These are phyloP conservation scores for Saccharomyces cerevisiae DNA, from an alignment of 805 yeast species.

Conservation along the genomic window DNA sequence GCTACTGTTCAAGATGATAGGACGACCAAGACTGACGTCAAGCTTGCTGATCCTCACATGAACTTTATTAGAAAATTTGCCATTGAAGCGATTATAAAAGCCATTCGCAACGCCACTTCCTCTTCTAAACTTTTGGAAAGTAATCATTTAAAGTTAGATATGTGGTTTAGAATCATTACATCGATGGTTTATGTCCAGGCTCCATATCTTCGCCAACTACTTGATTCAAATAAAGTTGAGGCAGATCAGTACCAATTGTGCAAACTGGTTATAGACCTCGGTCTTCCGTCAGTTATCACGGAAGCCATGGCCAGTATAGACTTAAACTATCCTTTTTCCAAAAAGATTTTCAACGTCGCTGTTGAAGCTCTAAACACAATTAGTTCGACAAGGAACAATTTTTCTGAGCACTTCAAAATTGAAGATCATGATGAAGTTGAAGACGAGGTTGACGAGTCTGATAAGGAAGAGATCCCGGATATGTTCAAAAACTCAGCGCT, in stretches of 20 bases:
- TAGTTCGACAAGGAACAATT: slow-evolving; percentile 48
- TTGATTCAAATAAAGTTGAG: slow-evolving; percentile 41
- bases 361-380: slow-evolving; percentile 51
- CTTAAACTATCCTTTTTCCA: slow-evolving; percentile 61
- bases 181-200: slow-evolving; percentile 25
- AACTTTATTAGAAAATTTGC: slow-evolving; percentile 65
- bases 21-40: slow-evolving; percentile 35
- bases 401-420: slow-evolving; percentile 50
- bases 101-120: slow-evolving; percentile 43
- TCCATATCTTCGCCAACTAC: slow-evolving; percentile 33
- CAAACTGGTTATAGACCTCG: slow-evolving; percentile 59
- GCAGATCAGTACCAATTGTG: slow-evolving; percentile 59
- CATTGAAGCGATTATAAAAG: slow-evolving; percentile 57
- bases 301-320: slow-evolving; percentile 58
- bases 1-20: slow-evolving; percentile 47
- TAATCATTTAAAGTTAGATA: slow-evolving; percentile 24
- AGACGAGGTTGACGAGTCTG: slow-evolving; percentile 48
- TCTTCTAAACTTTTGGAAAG: slow-evolving; percentile 19
- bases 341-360: slow-evolving; percentile 48
- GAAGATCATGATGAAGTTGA: slow-evolving; percentile 52
- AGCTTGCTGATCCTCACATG: slow-evolving; percentile 58
- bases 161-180: slow-evolving; percentile 26
- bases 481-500: slow-evolving; percentile 80
- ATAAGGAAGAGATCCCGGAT: slow-evolving; percentile 72
- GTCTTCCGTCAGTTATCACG: slow-evolving; percentile 50